These are phyloP conservation scores for Mortierella sp. DNA, from an alignment of 371 early-diverging fungal species.

Conservation along the genomic window DNA sequence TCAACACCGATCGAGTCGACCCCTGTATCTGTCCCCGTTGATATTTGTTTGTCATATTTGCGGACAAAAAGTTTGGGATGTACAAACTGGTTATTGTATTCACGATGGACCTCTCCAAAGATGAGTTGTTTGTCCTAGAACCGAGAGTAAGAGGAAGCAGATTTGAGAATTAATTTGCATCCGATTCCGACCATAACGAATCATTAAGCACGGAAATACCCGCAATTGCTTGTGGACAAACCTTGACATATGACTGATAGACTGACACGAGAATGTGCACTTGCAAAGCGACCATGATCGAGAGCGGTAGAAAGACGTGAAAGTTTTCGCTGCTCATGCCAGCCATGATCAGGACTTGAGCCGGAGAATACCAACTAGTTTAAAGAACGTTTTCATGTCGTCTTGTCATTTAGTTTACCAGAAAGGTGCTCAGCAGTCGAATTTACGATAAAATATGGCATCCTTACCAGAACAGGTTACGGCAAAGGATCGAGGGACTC, in stretches of 20 bases:
- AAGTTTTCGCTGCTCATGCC: conserved; percentile 36
- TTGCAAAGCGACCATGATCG: conserved; percentile 29
- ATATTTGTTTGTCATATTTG: conserved; percentile 44
- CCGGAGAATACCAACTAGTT: conserved; percentile 51
- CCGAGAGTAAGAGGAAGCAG: no score
- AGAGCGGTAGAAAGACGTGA: conserved; percentile 37
- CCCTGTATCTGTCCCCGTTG: conserved; percentile 25
- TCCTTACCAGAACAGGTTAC: conserved; percentile 52
- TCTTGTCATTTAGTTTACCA: background rate
- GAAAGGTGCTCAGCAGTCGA: no score
- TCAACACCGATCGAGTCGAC: background rate
- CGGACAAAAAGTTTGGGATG: conserved; percentile 49
- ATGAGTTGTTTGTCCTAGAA: conserved; percentile 48
- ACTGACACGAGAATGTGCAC: conserved; percentile 36
- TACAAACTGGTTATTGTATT: conserved; percentile 51
- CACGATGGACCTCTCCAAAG: conserved; percentile 30
- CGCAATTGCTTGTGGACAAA: background rate
- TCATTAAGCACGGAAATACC: no score
- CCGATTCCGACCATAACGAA: no score
- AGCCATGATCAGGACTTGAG: conserved; percentile 46
- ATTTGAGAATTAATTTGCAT: no score
- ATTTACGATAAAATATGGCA: background rate
- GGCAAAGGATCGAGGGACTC: conserved; percentile 48
- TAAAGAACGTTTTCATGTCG: background rate
- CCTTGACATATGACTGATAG: conserved; percentile 48